Conservation (phyloP, 1,139 yeast species). For the Suzukiozyma palmioleophila region DNA sequence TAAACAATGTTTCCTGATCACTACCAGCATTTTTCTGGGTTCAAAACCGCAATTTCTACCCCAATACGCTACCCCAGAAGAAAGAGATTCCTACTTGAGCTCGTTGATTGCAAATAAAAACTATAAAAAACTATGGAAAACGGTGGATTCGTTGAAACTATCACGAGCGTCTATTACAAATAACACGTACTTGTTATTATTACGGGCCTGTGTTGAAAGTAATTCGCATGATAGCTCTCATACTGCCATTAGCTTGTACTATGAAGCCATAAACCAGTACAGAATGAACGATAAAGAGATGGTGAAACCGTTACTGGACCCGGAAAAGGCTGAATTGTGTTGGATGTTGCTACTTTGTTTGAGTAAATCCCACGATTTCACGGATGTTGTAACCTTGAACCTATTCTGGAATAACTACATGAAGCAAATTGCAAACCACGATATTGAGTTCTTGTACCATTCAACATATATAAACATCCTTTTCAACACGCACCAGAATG, state of each 20-base stretch:
- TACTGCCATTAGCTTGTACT: conserved; percentile 10
- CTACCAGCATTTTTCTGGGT: neutral
- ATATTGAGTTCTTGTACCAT: conserved; percentile 17
- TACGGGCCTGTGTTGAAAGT: neutral
- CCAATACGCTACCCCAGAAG: neutral
- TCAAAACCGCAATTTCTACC: neutral
- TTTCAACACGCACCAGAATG: conserved; percentile 21
- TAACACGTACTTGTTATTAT: conserved; percentile 2
- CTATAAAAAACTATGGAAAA: conserved; percentile 2
- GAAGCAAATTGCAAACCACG: conserved; percentile 3
- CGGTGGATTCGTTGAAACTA: neutral
- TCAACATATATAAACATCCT: conserved; percentile 21
- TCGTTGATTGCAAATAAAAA: neutral
- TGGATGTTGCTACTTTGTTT: conserved; percentile 10
- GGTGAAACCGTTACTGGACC: conserved; percentile 7
- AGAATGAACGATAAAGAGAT: conserved; percentile 9
- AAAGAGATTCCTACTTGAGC: neutral
- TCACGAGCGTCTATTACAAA: neutral
- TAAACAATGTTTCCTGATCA: neutral
- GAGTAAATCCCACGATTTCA: conserved; percentile 13
- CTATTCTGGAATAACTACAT: conserved; percentile 17
- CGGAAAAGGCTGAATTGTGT: conserved; percentile 9
- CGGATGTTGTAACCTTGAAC: conserved; percentile 16
- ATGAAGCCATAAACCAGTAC: conserved; percentile 12
- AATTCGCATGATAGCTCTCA: neutral